Base-by-base conservation (phyloP, 768 basidiomycete genomes). In the Termitomyces sp. region DNA sequence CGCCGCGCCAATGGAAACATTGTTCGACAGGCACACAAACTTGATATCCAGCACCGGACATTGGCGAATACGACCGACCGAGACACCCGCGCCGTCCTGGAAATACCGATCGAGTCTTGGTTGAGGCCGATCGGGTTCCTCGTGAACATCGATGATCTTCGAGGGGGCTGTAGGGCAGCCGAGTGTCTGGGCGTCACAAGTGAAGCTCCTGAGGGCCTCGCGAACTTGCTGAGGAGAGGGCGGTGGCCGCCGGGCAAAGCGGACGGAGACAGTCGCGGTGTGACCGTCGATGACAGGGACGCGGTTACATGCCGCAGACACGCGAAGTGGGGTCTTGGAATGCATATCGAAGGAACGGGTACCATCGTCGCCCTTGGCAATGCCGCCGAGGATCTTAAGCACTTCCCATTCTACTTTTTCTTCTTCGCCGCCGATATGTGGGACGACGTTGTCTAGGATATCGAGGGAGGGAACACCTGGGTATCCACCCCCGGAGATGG, bases 381-480 rank as follows among this genome's bases (percentile, higher is more conserved):
- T 65, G 3, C 88, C 93, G 24, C 97, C 96, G 22, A 99, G 85
- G 66, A 99, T 99, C 77, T 98, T 99, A 65, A 90, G 82, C 6
- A 92, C 88, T 75, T 99, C 97, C 97, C 97, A 99, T 70, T 99
- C 96, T 63, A 98, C 94, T 71, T 98, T 99, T 69, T 98, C 97
- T 66, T 94, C 91, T 68, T 98, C 96, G 50, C 95, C 93, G 18
- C 82, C 73, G 70, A 99, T 98, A 73, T 91, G 87, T 5, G 97
- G 97, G 1, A 99, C 87, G 69, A 99, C 80, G 76, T 98, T 98
- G 75, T 98, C 97, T 63, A 97, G 65, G 70, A 98, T 92, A 72
- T 98, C 97, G 57, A 99, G 79, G 44, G 81, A 80, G 13, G 93
- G 73, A 0, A 98, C 86, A 53, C 96, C 97, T 1, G 97, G 97